Percentiles rank a stretch among this genome's conserved stretches.
Evolutionary conservation across 2,329 filamentous ascomycete species (phyloP).

Genomic region (Ophiostoma himal-ulmi): DNA sequence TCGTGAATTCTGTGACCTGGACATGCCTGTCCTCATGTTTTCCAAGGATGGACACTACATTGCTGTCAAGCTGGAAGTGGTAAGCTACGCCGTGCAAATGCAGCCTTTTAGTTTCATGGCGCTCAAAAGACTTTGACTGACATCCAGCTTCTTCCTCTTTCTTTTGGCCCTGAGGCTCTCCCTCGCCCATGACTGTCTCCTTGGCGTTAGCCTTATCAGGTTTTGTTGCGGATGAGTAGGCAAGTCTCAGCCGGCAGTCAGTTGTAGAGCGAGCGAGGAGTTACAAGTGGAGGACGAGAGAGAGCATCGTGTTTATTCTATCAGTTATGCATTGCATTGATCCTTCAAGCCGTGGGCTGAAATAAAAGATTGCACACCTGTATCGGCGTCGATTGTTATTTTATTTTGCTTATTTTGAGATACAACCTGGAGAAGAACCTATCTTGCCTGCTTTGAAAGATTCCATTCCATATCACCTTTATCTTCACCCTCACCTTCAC

Average conservation of each 20-base stretch:
- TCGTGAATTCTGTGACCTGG: constrained; percentile 65
- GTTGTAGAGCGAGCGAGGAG: neutral
- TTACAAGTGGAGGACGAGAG: neutral
- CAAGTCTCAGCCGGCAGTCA: neutral
- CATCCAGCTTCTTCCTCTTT: constrained; percentile 57
- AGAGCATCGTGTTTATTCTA: neutral
- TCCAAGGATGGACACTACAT: constrained; percentile 69
- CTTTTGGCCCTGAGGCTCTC: constrained; percentile 60
- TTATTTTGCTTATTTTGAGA: neutral
- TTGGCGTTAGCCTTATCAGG: neutral
- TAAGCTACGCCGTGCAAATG: constrained; percentile 33
- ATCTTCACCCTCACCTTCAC: neutral
- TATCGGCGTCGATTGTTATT: neutral
- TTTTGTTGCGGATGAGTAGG: neutral
- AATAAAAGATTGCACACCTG: neutral
- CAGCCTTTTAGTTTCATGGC: no score
- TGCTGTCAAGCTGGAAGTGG: constrained; percentile 64
- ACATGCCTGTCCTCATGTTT: constrained; percentile 84
- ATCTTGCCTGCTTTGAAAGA: neutral
- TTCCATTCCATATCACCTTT: neutral
- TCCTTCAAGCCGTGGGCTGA: neutral
- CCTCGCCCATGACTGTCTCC: neutral
- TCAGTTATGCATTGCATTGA: neutral
- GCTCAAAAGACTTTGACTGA: neutral
- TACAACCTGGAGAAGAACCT: neutral